phyloP scores from a whole-genome alignment of 805 yeast species.

The Ogataea sp. region DNA sequence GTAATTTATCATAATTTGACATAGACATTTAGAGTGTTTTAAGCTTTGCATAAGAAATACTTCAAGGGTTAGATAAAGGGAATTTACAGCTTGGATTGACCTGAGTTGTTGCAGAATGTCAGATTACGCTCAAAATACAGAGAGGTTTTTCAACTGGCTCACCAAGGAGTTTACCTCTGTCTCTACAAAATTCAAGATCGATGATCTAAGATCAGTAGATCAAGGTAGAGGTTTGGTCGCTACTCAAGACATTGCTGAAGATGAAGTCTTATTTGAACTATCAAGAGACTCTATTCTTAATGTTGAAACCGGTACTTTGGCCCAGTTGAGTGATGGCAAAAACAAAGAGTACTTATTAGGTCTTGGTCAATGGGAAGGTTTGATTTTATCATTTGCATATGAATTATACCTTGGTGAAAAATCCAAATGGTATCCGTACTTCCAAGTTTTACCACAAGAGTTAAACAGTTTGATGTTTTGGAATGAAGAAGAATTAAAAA shows the following conservation, averaged over 20 bases:
- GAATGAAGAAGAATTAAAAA: conserved; percentile 49
- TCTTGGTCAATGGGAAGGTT: conserved; percentile 68
- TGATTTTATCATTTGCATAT: conserved; percentile 60
- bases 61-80: too few relatives aligned
- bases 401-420: conserved; percentile 40
- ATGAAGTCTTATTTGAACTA: conserved; percentile 60
- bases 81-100: neutral
- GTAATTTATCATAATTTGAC: neutral
- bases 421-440: conserved; percentile 65
- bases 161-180: conserved; percentile 32
- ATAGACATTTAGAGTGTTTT: too few relatives aligned
- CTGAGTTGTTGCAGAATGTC: neutral
- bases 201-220: conserved; percentile 46
- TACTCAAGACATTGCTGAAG: conserved; percentile 44
- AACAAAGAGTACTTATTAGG: conserved; percentile 27
- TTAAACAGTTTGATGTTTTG: conserved; percentile 77
- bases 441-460: conserved; percentile 57
- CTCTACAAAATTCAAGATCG: conserved; percentile 49
- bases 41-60: too few relatives aligned
- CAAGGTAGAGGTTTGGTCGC: conserved; percentile 84
- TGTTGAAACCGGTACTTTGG: conserved; percentile 46
- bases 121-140: conserved; percentile 23
- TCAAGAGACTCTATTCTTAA: conserved; percentile 54
- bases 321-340: conserved; percentile 24
- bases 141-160: conserved; percentile 39